Base-by-base conservation (phyloP, 805 yeast genomes). In the Candida verbasci region DNA sequence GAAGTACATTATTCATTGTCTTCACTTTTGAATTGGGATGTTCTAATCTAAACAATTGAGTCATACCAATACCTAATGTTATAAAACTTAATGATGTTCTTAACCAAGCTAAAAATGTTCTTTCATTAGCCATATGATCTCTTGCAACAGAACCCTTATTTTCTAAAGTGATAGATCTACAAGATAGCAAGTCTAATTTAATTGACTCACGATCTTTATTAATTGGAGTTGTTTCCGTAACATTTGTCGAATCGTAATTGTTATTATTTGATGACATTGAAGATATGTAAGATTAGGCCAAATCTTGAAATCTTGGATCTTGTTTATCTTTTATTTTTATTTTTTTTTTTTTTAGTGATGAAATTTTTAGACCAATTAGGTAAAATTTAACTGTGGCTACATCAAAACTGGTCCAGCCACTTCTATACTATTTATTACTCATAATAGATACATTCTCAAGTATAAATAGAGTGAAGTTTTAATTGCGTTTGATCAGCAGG, bases 61-160 rank as follows among this genome's bases (percentile, higher is more conserved):
- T 65, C 3, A 76, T 64, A n/a, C 76, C 82, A 11, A 78, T 72
- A 0, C 84, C 84, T 23, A 76, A 63, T 1, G 82, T 70, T 3
- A 78, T 72, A 31, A 78, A 63, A 12, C 77, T 72, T 27, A 79
- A 54, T 2, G 81, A 74, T 0, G 84, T 78, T 30, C 84, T 60
- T 21, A 78, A 53, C 84, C 84, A 79, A 1, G 84, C 82, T 9
- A 79, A 53, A 39, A 74, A 78, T 1, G 84, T 78, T 47, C 85
- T 58, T 45, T 79, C 84, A 31, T 76, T 76, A 9, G 85, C 84
- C 62, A 79, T 40, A 48, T 77, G 82, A 48, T 77, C 83, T 50
- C 83, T 65, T 0, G 82, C 82, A 8, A 76, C 81, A 0, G 80
- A 58, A 0, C 79, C 79, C 38, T 69, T 72, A 41, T 77, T 76